Conservation (phyloP, 2,329 filamentous ascomycete species). For the Xylaria sp. region DNA sequence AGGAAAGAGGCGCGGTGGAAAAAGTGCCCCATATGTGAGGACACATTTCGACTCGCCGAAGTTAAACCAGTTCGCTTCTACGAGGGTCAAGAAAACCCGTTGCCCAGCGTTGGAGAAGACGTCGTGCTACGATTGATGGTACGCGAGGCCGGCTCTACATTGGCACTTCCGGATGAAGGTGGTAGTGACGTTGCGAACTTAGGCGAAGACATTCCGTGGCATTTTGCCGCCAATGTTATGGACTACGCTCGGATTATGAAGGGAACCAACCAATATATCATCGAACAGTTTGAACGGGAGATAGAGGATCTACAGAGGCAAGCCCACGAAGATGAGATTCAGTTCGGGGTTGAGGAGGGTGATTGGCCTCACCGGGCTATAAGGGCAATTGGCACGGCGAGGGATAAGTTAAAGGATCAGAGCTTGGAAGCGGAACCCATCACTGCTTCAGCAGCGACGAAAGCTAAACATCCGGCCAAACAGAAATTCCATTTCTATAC, state of each 20-base stretch:
- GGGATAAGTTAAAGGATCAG: conserved; percentile 73
- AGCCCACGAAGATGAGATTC: conserved; percentile 87
- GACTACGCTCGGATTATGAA: conserved; percentile 98
- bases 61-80: conserved; percentile 92
- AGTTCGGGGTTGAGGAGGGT: conserved; percentile 88
- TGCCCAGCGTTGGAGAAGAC: conserved; percentile 86
- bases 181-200: conserved; percentile 74
- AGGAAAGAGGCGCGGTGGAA: conserved; percentile 85
- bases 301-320: conserved; percentile 78
- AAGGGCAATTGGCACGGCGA: conserved; percentile 76
- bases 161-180: conserved; percentile 87
- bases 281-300: conserved; percentile 81
- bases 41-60: conserved; percentile 91
- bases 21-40: conserved; percentile 96
- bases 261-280: conserved; percentile 89
- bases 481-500: conserved; percentile 87
- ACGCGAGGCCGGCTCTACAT: conserved; percentile 80
- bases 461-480: conserved; percentile 51
- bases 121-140: conserved; percentile 89
- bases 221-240: conserved; percentile 90
- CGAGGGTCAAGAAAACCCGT: conserved; percentile 82
- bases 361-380: conserved; percentile 92
- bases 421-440: conserved; percentile 46
- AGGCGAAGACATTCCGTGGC: conserved; percentile 89
- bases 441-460: conserved; percentile 41